Conservation (phyloP, 2,329 filamentous ascomycete species). For the Furcasterigmium sp. region DNA sequence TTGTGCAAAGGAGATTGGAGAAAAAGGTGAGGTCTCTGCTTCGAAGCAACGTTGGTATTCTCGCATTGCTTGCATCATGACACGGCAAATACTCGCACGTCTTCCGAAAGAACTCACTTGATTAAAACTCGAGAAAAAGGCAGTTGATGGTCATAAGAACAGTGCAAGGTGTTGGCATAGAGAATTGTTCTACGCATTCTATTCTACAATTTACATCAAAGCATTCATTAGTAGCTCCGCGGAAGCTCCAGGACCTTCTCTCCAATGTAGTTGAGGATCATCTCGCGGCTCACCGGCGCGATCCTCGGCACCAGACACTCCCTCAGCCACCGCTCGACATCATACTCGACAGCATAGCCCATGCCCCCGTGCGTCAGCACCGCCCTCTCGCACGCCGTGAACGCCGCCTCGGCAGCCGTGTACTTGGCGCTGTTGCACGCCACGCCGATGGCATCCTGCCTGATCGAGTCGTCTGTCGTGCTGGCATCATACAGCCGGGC, state of each 20-base stretch:
- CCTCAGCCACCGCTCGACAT: conserved; percentile 61
- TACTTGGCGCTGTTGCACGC: conserved; percentile 69
- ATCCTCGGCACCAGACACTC: conserved; percentile 61
- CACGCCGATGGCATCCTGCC: conserved; percentile 53
- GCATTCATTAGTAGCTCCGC: conserved; percentile 51
- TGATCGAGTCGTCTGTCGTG: conserved; percentile 43
- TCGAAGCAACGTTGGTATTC: not conserved
- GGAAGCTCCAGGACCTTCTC: conserved; percentile 65
- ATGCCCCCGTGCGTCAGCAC: conserved; percentile 58
- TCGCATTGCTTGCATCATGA: not conserved
- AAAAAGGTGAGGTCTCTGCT: too few species aligned
- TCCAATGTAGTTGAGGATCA: conserved; percentile 70
- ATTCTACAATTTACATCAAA: not conserved
- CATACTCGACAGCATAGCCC: conserved; percentile 60
- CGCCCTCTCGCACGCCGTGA: conserved; percentile 55
- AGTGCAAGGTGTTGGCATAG: too few species aligned
- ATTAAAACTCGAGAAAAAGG: too few species aligned
- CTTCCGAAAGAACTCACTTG: not conserved
- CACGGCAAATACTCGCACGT: not conserved
- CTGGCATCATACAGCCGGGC: conserved; percentile 56
- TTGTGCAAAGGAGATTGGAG: too few species aligned
- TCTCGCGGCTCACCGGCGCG: conserved; percentile 62
- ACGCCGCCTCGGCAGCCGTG: conserved; percentile 60
- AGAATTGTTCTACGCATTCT: too few species aligned
- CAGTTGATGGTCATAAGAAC: too few species aligned